phyloP scores from a whole-genome alignment of 108 stramenopile genomes.

The Aurantiochytrium sp. region DNA sequence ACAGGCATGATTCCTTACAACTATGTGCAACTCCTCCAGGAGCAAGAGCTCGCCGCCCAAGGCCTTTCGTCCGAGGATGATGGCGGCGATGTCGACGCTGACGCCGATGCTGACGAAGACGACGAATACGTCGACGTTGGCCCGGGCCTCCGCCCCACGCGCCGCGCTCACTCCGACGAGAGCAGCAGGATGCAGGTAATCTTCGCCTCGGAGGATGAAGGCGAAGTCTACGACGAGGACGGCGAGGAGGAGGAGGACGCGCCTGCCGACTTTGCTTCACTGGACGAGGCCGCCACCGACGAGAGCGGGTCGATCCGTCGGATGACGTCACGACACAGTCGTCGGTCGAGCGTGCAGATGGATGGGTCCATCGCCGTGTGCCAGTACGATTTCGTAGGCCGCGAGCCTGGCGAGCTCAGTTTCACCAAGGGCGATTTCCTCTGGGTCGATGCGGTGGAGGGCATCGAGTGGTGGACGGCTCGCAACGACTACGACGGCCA shows the following conservation, averaged over 20 bases:
- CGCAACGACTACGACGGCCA: not conserved
- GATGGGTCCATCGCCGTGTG: not conserved
- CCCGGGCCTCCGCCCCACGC: not conserved
- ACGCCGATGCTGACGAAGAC: not conserved
- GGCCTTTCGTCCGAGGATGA: not conserved
- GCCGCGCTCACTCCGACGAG: not conserved
- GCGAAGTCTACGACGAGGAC: not conserved
- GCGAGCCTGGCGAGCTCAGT: slow-evolving; percentile 17
- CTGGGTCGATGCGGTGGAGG: not conserved
- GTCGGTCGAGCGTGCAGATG: not conserved
- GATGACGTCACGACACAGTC: not conserved
- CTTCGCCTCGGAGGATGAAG: slow-evolving; percentile 5
- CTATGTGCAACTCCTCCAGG: not conserved
- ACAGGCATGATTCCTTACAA: slow-evolving; percentile 13
- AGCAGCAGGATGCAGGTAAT: not conserved
- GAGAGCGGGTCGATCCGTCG: not conserved
- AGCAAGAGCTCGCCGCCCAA: not conserved
- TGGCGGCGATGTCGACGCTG: not conserved
- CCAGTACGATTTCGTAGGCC: slow-evolving; percentile 3
- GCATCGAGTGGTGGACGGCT: slow-evolving; percentile 23
- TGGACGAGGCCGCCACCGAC: not conserved
- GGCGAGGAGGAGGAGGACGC: not conserved
- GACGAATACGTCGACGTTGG: not conserved
- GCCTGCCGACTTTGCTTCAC: not conserved
- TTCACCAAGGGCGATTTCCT: slow-evolving; percentile 13